Conservation (phyloP, 2,329 filamentous ascomycete species). For the Zymoseptoria pseudotritici region DNA sequence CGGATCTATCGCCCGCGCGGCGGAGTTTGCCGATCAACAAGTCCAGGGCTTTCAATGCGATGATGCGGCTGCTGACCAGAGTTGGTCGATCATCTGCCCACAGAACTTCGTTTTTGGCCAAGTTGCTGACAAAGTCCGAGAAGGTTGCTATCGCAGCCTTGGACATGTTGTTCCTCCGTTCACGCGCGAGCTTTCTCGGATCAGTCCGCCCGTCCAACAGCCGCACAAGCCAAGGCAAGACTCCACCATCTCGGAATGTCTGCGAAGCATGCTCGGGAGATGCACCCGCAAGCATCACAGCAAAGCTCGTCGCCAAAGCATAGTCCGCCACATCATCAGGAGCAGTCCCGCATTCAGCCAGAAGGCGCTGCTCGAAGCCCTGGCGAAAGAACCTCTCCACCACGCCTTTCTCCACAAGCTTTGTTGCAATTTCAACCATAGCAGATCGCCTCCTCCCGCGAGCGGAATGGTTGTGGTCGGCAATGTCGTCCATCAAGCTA, state of each 20-base stretch:
- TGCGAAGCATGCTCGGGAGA: constrained; percentile 53
- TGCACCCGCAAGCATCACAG: constrained; percentile 55
- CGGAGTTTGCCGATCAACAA: constrained; percentile 46
- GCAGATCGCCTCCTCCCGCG: constrained; percentile 45
- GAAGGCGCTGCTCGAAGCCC: constrained; percentile 61
- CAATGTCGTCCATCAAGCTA: constrained; percentile 52
- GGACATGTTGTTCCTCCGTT: constrained; percentile 62
- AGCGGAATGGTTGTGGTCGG: constrained; percentile 37
- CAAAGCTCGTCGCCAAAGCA: constrained; percentile 55
- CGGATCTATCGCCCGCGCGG: constrained; percentile 36
- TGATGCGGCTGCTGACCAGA: constrained; percentile 53
- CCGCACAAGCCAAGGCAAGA: constrained; percentile 40
- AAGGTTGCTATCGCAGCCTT: constrained; percentile 55
- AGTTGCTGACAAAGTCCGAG: constrained; percentile 42
- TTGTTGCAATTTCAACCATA: constrained; percentile 49
- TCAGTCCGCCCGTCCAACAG: constrained; percentile 43
- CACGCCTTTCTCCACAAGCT: constrained; percentile 54
- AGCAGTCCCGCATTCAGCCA: constrained; percentile 48
- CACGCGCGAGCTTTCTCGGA: constrained; percentile 52
- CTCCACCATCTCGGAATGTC: constrained; percentile 37
- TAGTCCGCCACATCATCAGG: constrained; percentile 48
- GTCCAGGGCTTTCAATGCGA: constrained; percentile 59
- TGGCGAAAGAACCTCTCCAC: constrained; percentile 66
- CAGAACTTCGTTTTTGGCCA: constrained; percentile 39
- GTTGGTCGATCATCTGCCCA: constrained; percentile 52